Percentiles rank a stretch among this genome's conserved stretches.
These are phyloP conservation scores for Cymbidium sinense DNA, from an alignment of 106 monocot genomes.

Conservation along the genomic window DNA sequence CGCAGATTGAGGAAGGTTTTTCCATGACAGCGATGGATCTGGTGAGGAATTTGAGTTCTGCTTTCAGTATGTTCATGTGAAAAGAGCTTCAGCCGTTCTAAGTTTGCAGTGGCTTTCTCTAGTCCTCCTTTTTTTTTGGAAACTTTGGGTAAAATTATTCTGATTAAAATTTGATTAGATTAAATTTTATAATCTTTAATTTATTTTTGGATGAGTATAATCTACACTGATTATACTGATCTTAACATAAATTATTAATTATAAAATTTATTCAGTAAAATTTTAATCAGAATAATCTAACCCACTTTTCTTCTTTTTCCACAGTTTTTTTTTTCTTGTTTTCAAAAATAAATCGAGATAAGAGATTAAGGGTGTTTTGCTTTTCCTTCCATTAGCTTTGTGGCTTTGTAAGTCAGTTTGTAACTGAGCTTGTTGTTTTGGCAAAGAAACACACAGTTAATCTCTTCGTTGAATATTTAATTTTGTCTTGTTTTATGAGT, in stretches of 20 bases:
- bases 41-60: conserved; percentile 53
- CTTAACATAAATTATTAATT: too few relatives aligned
- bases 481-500: too few relatives aligned
- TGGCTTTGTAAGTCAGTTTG: background rate
- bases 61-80: conserved; percentile 39
- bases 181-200: too few relatives aligned
- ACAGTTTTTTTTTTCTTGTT: background rate
- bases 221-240: too few relatives aligned
- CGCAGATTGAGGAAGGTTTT: conserved; percentile 77
- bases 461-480: too few relatives aligned
- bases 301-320: background rate
- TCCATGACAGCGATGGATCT: conserved; percentile 62
- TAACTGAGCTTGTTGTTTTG: background rate
- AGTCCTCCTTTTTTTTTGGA: background rate
- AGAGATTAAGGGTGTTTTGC: background rate
- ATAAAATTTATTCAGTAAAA: too few relatives aligned
- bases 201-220: too few relatives aligned
- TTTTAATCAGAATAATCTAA: too few relatives aligned
- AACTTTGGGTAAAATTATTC: background rate
- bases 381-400: background rate
- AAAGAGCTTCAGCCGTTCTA: background rate
- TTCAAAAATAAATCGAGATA: background rate
- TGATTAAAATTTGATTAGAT: too few relatives aligned
- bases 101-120: background rate
- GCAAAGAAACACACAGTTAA: background rate